phyloP scores from a whole-genome alignment of 352 stramenopile species.

The Phytophthora colocasiae region DNA sequence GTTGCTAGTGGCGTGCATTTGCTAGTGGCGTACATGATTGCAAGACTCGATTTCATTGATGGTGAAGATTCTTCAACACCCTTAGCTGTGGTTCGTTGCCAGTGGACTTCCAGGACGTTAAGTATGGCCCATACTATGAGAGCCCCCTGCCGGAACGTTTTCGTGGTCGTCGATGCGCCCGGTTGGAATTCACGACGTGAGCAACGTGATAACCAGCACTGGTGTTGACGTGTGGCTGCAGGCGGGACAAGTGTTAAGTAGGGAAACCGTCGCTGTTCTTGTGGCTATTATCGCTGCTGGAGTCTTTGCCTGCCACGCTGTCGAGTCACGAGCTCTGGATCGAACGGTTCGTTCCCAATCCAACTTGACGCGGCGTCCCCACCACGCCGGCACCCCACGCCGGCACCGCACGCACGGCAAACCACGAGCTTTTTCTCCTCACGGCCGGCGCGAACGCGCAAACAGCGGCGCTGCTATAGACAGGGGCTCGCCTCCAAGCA shows the following conservation, averaged over 20 bases:
- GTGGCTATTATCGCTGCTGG: constrained; percentile 1
- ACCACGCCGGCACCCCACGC: constrained; percentile 1
- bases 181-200: constrained; percentile 6
- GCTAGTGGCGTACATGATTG: no score
- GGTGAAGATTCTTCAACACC: no score
- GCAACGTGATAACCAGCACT: neutral
- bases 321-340: constrained; percentile 15
- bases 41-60: no score
- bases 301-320: constrained; percentile 22
- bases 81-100: neutral
- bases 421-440: constrained; percentile 33
- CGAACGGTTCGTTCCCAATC: neutral
- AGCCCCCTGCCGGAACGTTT: neutral
- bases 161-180: neutral
- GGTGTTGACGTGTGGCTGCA: neutral
- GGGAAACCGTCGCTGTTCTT: constrained; percentile 4
- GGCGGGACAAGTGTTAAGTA: neutral
- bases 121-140: no score
- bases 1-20: no score
- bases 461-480: constrained; percentile 23
- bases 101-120: no score
- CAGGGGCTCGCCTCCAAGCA: constrained; percentile 16
- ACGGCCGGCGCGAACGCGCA: constrained; percentile 20
- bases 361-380: neutral
- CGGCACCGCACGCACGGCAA: constrained; percentile 2